Percentiles rank a stretch among this genome's conserved stretches.
Conservation (phyloP, 2,329 filamentous ascomycete genomes). For the Trichothecium sympodiale region DNA sequence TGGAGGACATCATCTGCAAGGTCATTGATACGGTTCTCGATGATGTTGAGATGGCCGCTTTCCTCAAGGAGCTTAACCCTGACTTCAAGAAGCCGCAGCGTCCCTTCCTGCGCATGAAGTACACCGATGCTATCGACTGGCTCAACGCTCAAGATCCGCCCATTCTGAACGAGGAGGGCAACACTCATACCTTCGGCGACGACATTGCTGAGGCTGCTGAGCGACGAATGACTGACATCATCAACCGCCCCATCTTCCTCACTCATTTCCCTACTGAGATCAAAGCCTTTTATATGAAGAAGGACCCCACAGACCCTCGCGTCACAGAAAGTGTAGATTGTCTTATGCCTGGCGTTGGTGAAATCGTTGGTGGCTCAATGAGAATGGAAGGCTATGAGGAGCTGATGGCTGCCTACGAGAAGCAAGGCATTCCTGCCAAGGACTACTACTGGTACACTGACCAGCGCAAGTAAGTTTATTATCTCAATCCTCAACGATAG, state of each 20-base stretch:
- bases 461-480: slow-evolving; percentile 69
- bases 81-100: slow-evolving; percentile 70
- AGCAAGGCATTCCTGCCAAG: slow-evolving; percentile 71
- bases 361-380: slow-evolving; percentile 96
- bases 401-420: slow-evolving; percentile 77
- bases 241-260: slow-evolving; percentile 90
- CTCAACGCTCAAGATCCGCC: slow-evolving; percentile 67
- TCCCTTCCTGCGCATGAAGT: slow-evolving; percentile 92
- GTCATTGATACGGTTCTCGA: slow-evolving; percentile 70
- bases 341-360: slow-evolving; percentile 84
- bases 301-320: slow-evolving; percentile 63
- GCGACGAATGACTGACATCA: slow-evolving; percentile 91
- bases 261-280: slow-evolving; percentile 96
- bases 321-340: slow-evolving; percentile 89
- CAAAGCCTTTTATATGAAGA: slow-evolving; percentile 99
- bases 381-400: slow-evolving; percentile 88
- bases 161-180: slow-evolving; percentile 85
- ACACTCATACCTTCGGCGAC: slow-evolving; percentile 85
- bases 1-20: slow-evolving; percentile 78
- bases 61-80: slow-evolving; percentile 83
- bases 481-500: slow-evolving; percentile 2
- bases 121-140: slow-evolving; percentile 90
- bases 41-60: slow-evolving; percentile 59
- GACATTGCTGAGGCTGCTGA: slow-evolving; percentile 98
- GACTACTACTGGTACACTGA: slow-evolving; percentile 99